These are phyloP conservation scores for Podospora appendiculata DNA, from an alignment of 495 filamentous ascomycete genomes.

Conservation along the genomic window DNA sequence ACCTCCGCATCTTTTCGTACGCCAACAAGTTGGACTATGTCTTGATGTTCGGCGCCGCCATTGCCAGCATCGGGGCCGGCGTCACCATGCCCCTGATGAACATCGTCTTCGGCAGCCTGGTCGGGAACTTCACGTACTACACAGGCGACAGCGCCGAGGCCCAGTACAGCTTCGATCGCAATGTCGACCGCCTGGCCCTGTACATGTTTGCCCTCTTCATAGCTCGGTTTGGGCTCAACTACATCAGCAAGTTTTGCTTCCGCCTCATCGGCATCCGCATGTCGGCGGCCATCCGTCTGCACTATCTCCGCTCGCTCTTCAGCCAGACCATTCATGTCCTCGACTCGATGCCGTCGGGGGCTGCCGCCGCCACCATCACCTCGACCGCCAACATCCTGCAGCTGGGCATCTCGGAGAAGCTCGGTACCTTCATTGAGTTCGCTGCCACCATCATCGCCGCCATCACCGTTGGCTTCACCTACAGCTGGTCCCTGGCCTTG, in stretches of 20 bases:
- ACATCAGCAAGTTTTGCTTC: conserved; percentile 42
- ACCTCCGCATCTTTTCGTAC: conserved; percentile 37
- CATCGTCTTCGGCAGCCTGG: conserved; percentile 26
- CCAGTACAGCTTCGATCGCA: conserved; percentile 5
- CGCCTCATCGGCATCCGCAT: conserved; percentile 43
- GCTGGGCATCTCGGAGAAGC: conserved; percentile 56
- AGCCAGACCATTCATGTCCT: conserved; percentile 47
- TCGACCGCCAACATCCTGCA: conserved; percentile 51
- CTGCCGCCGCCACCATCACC: conserved; percentile 51
- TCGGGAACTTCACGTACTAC: conserved; percentile 22
- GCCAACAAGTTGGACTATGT: conserved; percentile 33
- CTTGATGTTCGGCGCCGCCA: conserved; percentile 25
- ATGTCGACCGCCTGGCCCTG: conserved; percentile 20
- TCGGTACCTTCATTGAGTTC: conserved; percentile 48
- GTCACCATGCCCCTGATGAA: conserved; percentile 31
- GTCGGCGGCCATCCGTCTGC: conserved; percentile 43
- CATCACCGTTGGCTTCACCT: conserved; percentile 52
- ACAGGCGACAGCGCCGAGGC: conserved; percentile 1
- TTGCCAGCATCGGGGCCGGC: conserved; percentile 26
- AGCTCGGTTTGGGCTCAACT: conserved; percentile 36
- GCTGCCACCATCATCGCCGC: conserved; percentile 50
- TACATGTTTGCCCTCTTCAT: conserved; percentile 34
- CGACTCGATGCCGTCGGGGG: conserved; percentile 47
- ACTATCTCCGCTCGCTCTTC: conserved; percentile 46
- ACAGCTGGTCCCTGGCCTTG: conserved; percentile 49